Conservation (phyloP, 306 rosid species). For the Medicago ruthenica region DNA sequence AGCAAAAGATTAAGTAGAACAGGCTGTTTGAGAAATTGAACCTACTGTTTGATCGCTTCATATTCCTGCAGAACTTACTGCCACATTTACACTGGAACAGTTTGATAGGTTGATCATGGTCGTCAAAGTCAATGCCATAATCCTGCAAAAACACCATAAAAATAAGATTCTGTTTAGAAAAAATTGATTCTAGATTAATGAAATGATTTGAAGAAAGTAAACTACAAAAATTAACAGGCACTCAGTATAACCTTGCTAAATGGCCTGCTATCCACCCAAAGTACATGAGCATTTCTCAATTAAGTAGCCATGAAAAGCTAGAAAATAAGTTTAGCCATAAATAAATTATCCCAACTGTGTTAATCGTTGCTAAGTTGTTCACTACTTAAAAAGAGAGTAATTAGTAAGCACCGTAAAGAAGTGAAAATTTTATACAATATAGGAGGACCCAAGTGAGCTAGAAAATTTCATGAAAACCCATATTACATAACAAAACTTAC, state of each 20-base stretch:
- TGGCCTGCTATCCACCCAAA: slow-evolving; percentile 30
- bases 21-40: slow-evolving; percentile 20
- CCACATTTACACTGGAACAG: slow-evolving; percentile 80
- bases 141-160: slow-evolving; percentile 64
- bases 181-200: neutral
- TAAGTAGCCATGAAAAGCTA: slow-evolving; percentile 27
- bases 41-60: slow-evolving; percentile 75
- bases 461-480: slow-evolving; percentile 37
- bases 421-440: slow-evolving; percentile 4
- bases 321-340: slow-evolving; percentile 2
- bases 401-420: slow-evolving; percentile 24
- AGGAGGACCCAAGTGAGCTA: neutral
- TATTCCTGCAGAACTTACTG: slow-evolving; percentile 88
- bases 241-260: slow-evolving; percentile 17
- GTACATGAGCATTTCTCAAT: slow-evolving; percentile 12
- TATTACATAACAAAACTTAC: slow-evolving; percentile 46
- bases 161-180: slow-evolving; percentile 23
- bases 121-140: slow-evolving; percentile 90
- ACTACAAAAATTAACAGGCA: neutral
- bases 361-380: neutral
- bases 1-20: slow-evolving; percentile 14
- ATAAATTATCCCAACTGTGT: slow-evolving; percentile 24
- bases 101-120: slow-evolving; percentile 65
- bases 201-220: slow-evolving; percentile 15
- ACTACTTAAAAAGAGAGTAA: slow-evolving; percentile 29